Evolutionary conservation across 805 yeast genomes (phyloP), one percentile per base, ranked within the genome.

Genomic region (Spathaspora sp.): DNA sequence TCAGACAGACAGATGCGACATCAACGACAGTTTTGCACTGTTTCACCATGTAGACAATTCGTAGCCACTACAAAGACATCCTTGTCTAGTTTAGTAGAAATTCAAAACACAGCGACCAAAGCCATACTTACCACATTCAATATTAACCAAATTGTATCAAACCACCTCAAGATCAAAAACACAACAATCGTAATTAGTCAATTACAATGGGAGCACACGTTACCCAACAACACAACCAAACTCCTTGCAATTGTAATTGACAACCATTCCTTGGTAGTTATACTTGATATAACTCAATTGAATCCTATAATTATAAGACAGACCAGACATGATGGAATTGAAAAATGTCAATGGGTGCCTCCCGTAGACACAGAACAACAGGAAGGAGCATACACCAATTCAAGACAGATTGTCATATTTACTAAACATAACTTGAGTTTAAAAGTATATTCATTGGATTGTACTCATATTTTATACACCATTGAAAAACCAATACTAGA

Each of bases 381-480:
- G n/a, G 58, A 47, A 18, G 72, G 74, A 0, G 70, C 69, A 14
- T 71, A 72, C 55, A 26, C 47, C 14, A 70, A 73, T 52, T 57
- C 66, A 32, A 65, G 63, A 35, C 76, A 73, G 52, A 42, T 74
- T 19, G 62, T 66, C 3, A 56, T 73, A 4, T 72, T 63, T 52
- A 61, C 73, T 10, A 58, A 59, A 28, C 50, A 57, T 20, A 48
- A 57, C 19, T 57, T 73, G 10, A 63, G 64, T 31, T 61, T 63
- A 12, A 67, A 66, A 45, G 58, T 73, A 10, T 74, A 70, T 52
- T 73, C 78, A 0, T 52, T 74, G 2, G 72, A 71, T 51, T 67
- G 73, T 50, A 62, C 72, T 0, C 67, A 64, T 42, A 52, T 69
- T 11, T 52, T 70, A 5, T 60, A 66, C 50, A 66, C 67, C 8